A percentile compares a stretch with the other conserved stretches of the same genome.
Conservation (phyloP, 768 basidiomycete genomes). For the Termitomyces sp. region DNA sequence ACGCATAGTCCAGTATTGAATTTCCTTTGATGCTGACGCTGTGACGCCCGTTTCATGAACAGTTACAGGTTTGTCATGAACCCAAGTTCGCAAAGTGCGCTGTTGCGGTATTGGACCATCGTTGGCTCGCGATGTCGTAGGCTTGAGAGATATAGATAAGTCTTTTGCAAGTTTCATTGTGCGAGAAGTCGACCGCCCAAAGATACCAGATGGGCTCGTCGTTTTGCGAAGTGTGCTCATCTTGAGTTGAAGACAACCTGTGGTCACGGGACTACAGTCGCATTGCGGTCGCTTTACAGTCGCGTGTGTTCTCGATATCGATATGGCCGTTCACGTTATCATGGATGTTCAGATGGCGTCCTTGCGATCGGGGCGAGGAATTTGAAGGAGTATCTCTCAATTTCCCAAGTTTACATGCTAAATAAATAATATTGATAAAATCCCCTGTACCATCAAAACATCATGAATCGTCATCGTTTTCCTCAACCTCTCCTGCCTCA, state of each 20-base stretch:
- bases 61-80: background rate
- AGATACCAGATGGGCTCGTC: background rate
- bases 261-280: constrained; percentile 8
- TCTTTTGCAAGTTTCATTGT: constrained; percentile 12
- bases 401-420: too few relatives aligned
- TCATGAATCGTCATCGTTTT: background rate
- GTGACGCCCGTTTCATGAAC: background rate
- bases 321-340: too few relatives aligned
- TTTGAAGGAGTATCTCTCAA: too few relatives aligned
- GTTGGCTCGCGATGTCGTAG: background rate
- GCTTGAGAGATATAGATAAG: constrained; percentile 5
- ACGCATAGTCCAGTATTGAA: constrained; percentile 68
- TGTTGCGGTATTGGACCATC: background rate
- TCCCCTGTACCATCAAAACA: too few relatives aligned
- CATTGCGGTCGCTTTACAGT: too few relatives aligned
- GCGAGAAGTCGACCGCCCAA: constrained; percentile 4
- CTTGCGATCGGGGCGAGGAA: too few relatives aligned
- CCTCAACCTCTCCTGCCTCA: background rate
- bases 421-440: too few relatives aligned
- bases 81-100: background rate
- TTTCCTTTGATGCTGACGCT: constrained; percentile 18
- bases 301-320: too few relatives aligned
- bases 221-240: constrained; percentile 11
- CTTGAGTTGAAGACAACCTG: background rate
- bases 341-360: too few relatives aligned